Base-by-base conservation (phyloP, 148 eudicot species). In the Rhododendron vialii region DNA sequence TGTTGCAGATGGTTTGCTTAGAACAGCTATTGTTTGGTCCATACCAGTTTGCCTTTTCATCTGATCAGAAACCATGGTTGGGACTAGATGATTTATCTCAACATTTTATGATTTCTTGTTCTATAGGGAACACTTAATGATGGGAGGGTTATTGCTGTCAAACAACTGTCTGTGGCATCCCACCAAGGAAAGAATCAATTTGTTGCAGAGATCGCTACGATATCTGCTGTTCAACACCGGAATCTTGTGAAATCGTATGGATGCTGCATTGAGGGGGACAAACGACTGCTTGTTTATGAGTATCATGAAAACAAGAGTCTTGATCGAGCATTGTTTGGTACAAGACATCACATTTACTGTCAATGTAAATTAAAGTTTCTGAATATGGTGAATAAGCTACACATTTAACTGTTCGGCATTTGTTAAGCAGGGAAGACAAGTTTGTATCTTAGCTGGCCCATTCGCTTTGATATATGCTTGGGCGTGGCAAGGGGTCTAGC, bases 171-270 rank as follows among this genome's bases (percentile, higher is more conserved):
- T 11, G 92, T 95, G 63, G 91, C 93, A 85, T 95, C 98, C 84
- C 92, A 86, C 80, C 99, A 96, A 82, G 99, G 99, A 73, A 94
- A 92, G 87, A 88, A 87, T 81, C 98, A 96, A 82, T 96, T 96
- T 90, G 86, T 95, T 55, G 90, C 99, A 78, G 99, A 96, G 85
- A 96, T 96, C 86, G 96, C 95, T 77, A 90, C 98, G 15, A 96
- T 96, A 90, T 94, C 99, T 45, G 90, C 94, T 59, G 99, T 95
- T 53, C 98, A 94, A 77, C 99, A 96, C 88, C 98, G 98, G 26
- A 96, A 95, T 86, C 97, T 95, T 83, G 98, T 94, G 77, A 94
- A 92, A 84, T 83, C 95, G 47, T 92, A 95, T 84, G 98, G 98
- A 86, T 96, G 98, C 87, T 95, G 98, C 92, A 90, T 96, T 73